Evolutionary conservation across 2,329 filamentous ascomycete genomes (phyloP).

Genomic region (Cercospora sp.): DNA sequence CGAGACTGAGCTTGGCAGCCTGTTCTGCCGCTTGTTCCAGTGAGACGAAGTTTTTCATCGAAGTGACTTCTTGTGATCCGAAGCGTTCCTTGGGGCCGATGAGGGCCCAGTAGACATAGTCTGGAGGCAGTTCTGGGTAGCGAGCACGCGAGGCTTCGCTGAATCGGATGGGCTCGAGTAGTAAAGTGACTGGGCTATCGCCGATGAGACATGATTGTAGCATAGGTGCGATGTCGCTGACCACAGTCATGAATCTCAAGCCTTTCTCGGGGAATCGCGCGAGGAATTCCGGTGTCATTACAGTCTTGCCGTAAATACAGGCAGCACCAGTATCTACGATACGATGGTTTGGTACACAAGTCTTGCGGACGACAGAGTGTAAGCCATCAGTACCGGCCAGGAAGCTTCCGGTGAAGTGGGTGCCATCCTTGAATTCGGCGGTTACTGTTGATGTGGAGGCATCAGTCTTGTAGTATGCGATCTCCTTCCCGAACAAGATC

Average conservation of each 20-base stretch:
- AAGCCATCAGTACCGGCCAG: conserved; percentile 31
- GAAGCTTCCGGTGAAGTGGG: conserved; percentile 18
- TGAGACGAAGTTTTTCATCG: conserved; percentile 7
- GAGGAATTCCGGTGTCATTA: conserved; percentile 24
- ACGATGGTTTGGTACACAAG: conserved; percentile 24
- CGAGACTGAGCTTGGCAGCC: conserved; percentile 22
- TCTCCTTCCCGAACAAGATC: conserved; percentile 26
- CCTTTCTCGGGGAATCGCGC: conserved; percentile 23
- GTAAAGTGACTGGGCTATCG: conserved; percentile 26
- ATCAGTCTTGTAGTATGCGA: conserved; percentile 20
- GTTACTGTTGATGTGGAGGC: conserved; percentile 14
- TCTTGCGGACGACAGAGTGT: conserved; percentile 28
- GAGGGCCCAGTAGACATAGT: conserved; percentile 31
- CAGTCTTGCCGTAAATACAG: conserved; percentile 32
- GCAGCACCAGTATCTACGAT: conserved; percentile 26
- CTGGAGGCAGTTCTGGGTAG: conserved; percentile 20
- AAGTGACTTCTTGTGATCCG: conserved; percentile 8
- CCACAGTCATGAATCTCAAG: conserved; percentile 27
- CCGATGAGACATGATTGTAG: conserved; percentile 29
- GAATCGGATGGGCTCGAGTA: conserved; percentile 28
- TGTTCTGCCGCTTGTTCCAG: conserved; percentile 11
- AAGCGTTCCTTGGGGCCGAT: conserved; percentile 29
- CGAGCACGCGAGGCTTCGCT: conserved; percentile 19
- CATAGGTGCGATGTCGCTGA: conserved; percentile 22
- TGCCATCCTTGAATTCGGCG: conserved; percentile 23